Conservation (phyloP, 208 protist species). For the Leishmania martiniquensis region DNA sequence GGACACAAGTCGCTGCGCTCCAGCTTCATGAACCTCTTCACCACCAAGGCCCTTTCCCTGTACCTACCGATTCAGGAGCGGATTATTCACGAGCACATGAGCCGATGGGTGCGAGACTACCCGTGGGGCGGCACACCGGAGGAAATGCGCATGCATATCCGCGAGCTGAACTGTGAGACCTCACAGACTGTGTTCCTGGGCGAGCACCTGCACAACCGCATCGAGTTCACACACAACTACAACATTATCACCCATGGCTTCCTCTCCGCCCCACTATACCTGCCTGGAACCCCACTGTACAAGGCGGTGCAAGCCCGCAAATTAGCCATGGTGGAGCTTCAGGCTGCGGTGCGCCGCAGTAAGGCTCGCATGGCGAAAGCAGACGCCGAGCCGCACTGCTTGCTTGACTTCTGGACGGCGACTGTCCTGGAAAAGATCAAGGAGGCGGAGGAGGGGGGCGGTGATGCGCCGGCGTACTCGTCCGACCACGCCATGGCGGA, state of each 20-base stretch:
- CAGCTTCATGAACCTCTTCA: slow-evolving; percentile 88
- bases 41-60: slow-evolving; percentile 82
- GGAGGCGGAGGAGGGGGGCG: slow-evolving; percentile 75
- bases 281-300: slow-evolving; percentile 92
- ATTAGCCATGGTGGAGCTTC: slow-evolving; percentile 81
- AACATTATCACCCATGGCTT: slow-evolving; percentile 94
- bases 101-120: slow-evolving; percentile 65
- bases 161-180: slow-evolving; percentile 93
- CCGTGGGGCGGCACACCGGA: slow-evolving; percentile 57
- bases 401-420: slow-evolving; percentile 93
- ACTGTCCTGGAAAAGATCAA: slow-evolving; percentile 69
- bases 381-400: slow-evolving; percentile 83
- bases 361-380: slow-evolving; percentile 75
- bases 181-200: slow-evolving; percentile 94
- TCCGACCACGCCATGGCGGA: slow-evolving; percentile 89
- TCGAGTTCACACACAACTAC: slow-evolving; percentile 93
- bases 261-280: slow-evolving; percentile 89
- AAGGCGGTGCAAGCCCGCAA: slow-evolving; percentile 90
- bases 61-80: slow-evolving; percentile 85
- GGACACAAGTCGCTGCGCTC: slow-evolving; percentile 81
- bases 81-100: slow-evolving; percentile 70
- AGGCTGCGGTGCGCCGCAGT: slow-evolving; percentile 78
- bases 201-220: slow-evolving; percentile 85
- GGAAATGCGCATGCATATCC: slow-evolving; percentile 85
- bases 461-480: slow-evolving; percentile 69